Base-by-base conservation (phyloP, 805 yeast genomes). In the Phaffomyces antillensis region DNA sequence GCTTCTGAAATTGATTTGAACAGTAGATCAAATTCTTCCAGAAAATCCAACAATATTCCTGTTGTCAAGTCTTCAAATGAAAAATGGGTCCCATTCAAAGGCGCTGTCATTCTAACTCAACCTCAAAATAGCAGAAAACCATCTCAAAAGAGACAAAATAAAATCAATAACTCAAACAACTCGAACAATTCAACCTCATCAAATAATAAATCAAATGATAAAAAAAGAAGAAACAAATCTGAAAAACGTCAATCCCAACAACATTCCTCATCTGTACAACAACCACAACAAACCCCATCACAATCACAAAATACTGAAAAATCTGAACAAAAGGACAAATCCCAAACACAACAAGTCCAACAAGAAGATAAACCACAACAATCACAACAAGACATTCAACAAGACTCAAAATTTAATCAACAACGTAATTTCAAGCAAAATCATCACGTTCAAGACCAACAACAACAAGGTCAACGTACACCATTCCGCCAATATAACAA, bases 1-100 rank as follows among this genome's bases (percentile, higher is more conserved):
- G 60, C 70, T 31, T 62, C 61, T 37, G 64, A 67, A 18, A 54
- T 65, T 11, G 47, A 44, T 18, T 28, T 30, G 35, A 8, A 34
- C 17, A 18, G 34, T 30, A 28, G 13, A 28, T 28, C 30, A 28
- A 16, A 31, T 36, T 26, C 41, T 13, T 36, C 38, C 3, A 39
- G 24, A 41, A 56, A 53, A 46, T 46, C 46, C 16, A 40, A 38
- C 36, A 45, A 38, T 20, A 7, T 20, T 20, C 23, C 23, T 20
- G 23, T 20, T 39, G 49, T 53, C 39, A 58, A 56, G 40, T 48
- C 50, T 13, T 54, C 61, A 2, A 79, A 76, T 55, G 83, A 77
- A 55, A 84, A 83, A 60, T 81, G 87, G 86, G 75, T 81, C 35
- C 87, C 87, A n/a, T 77, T 75, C 60, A 73, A 77, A 53, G 85